Evolutionary conservation across 2,329 filamentous ascomycete genomes (phyloP), one percentile per base, ranked within the genome.

Genomic region (Hymenoscyphus scutula): DNA sequence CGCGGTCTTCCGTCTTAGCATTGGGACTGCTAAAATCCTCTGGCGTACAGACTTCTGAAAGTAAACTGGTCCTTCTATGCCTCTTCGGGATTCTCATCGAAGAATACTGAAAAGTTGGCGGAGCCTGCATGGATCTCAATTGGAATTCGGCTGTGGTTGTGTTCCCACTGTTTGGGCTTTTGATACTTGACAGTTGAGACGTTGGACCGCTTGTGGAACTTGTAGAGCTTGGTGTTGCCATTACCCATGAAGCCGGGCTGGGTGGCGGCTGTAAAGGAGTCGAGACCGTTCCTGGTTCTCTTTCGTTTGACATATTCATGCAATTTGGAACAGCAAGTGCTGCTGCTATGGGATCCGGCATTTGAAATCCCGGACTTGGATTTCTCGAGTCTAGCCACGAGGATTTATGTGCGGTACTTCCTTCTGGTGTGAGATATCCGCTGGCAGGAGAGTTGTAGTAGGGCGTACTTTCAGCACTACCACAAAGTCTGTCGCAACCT

Each of bases 11-110:
- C 34, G 5, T 41, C 13, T 37, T 54, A 30, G 34, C 37, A n/a
- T 15, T 19, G 30, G 15, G 37, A 5, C 23, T 17, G 10, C 41
- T 23, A 15, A 67, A 59, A 27, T 68, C 67, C 10, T 71, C 71
- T 25, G 66, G 62, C 7, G 67, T 71, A 55, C 53, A 68, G 10
- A 73, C 64, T 58, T 73, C 71, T 1, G 71, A 73, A 8, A 73
- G 65, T 62, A 65, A 61, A 53, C 70, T 72, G 48, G 59, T 68
- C n/a, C 70, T 65, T 57, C 66, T 51, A 1, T 64, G 41, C 27
- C 62, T 37, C 19, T 37, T 65, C 6, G 48, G 56, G 19, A 25
- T 62, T 56, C 61, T 64, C 29, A 53, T 59, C 1, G 67, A 57
- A 1, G 62, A 66, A 38, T 62, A 65, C 19, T 64, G 64, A 15